Evolutionary conservation across 345 rosid species (phyloP).

Genomic region (Euphorbia pulcherrima): DNA sequence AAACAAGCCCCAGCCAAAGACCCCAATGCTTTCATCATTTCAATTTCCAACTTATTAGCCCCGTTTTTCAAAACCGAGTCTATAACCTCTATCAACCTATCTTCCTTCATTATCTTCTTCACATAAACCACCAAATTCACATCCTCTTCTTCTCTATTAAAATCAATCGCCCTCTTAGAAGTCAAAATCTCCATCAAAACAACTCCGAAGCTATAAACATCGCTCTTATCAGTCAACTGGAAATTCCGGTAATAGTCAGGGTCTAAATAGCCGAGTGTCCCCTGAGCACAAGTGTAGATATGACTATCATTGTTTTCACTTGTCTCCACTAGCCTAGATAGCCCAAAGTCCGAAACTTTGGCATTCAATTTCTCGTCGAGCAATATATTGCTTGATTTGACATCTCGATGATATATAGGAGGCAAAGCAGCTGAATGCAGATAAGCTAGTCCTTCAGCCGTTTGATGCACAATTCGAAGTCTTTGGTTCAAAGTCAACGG

Average conservation of each 20-base stretch:
- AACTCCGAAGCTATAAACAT: conserved; percentile 63
- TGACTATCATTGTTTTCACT: conserved; percentile 45
- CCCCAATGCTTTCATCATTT: conserved; percentile 44
- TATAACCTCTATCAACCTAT: conserved; percentile 32
- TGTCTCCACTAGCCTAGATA: conserved; percentile 42
- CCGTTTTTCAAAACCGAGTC: conserved; percentile 38
- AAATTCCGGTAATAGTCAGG: conserved; percentile 57
- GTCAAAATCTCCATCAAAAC: conserved; percentile 56
- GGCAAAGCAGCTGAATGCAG: conserved; percentile 54
- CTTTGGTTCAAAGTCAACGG: conserved; percentile 40
- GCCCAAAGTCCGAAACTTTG: conserved; percentile 57
- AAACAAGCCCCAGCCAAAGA: conserved; percentile 43
- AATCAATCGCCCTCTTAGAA: conserved; percentile 45
- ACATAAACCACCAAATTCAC: conserved; percentile 49
- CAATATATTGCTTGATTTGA: conserved; percentile 54
- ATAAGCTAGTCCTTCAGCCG: conserved; percentile 52
- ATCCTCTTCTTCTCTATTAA: conserved; percentile 47
- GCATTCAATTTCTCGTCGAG: conserved; percentile 45
- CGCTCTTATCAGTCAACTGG: conserved; percentile 58
- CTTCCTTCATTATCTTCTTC: conserved; percentile 41
- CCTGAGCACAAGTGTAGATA: conserved; percentile 53
- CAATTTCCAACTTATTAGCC: conserved; percentile 34
- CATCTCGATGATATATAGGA: conserved; percentile 58
- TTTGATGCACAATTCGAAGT: conserved; percentile 43
- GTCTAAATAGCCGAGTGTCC: conserved; percentile 60